A percentile compares a stretch with the other conserved stretches of the same genome.
phyloP scores from a whole-genome alignment of 768 basidiomycete genomes.

The Suillus fuscotomentosus region DNA sequence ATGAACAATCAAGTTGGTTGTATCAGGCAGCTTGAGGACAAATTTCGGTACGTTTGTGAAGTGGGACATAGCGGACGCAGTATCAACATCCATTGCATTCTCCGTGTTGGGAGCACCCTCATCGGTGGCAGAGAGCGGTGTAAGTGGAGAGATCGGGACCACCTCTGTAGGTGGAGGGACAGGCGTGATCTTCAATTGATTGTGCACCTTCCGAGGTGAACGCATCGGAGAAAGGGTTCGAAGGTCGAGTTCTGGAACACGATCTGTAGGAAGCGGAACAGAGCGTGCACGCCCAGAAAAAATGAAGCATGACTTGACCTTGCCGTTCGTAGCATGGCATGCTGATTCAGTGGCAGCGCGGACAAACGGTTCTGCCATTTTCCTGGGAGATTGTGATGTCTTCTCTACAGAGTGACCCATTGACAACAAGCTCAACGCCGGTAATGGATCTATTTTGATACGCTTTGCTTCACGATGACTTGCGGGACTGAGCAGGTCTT shows the following conservation, averaged over 20 bases:
- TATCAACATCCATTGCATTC: conserved; percentile 26
- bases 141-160: background rate
- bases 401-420: conserved; percentile 9
- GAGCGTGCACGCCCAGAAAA: conserved; percentile 27
- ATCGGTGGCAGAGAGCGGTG: background rate
- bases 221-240: conserved; percentile 23
- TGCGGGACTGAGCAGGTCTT: conserved; percentile 11
- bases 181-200: conserved; percentile 27
- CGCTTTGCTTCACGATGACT: conserved; percentile 24
- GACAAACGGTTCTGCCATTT: conserved; percentile 3
- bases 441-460: conserved; percentile 18
- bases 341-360: conserved; percentile 21
- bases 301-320: conserved; percentile 1
- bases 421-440: conserved; percentile 14
- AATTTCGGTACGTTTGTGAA: conserved; percentile 19
- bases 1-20: conserved; percentile 32
- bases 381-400: conserved; percentile 3
- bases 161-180: conserved; percentile 19
- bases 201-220: conserved; percentile 18
- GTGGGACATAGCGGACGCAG: conserved; percentile 13
- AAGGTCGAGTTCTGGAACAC: conserved; percentile 5
- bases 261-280: conserved; percentile 22
- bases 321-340: conserved; percentile 6
- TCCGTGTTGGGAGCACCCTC: background rate
- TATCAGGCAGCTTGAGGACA: conserved; percentile 15